Evolutionary conservation across 1,284 basidiomycete genomes (phyloP).

Genomic region (Sporisorium reilianum): DNA sequence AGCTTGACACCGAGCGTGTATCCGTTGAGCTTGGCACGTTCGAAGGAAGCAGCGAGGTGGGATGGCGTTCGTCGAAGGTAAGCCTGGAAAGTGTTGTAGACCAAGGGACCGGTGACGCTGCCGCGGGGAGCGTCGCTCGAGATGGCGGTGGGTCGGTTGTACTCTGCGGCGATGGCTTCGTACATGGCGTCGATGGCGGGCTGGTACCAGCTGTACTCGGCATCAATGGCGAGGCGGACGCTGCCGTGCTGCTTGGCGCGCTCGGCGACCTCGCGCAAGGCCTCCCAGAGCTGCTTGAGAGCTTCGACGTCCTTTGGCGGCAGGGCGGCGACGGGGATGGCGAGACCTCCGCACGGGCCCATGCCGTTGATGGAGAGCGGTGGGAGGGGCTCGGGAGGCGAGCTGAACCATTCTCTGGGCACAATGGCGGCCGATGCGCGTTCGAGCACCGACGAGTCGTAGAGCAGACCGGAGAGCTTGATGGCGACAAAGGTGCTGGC

Average conservation of each 20-base stretch:
- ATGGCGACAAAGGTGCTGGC: conserved; percentile 61
- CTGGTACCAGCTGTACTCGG: conserved; percentile 64
- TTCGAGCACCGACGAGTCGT: conserved; percentile 56
- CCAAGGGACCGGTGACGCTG: conserved; percentile 50
- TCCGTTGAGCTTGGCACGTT: conserved; percentile 77
- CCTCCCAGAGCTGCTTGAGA: conserved; percentile 57
- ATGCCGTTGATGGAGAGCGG: conserved; percentile 49
- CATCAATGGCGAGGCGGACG: conserved; percentile 60
- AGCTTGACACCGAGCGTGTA: conserved; percentile 93
- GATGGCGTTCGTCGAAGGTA: conserved; percentile 74
- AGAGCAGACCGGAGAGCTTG: conserved; percentile 62
- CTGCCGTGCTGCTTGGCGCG: conserved; percentile 53
- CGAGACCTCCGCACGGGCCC: conserved; percentile 55
- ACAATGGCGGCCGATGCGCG: conserved; percentile 60
- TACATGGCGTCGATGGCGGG: conserved; percentile 65
- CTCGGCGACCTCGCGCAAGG: conserved; percentile 46
- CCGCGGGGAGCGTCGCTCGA: conserved; percentile 18
- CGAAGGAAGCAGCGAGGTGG: conserved; percentile 78
- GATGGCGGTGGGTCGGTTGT: conserved; percentile 40
- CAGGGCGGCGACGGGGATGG: conserved; percentile 56
- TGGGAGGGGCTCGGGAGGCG: conserved; percentile 53
- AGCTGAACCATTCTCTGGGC: conserved; percentile 57
- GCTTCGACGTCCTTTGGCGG: conserved; percentile 49
- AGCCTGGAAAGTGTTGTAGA: conserved; percentile 65
- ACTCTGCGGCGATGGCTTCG: conserved; percentile 60